Percentiles rank a stretch among this genome's conserved stretches.
Conservation (phyloP, 805 yeast species). For the Candida piceae region DNA sequence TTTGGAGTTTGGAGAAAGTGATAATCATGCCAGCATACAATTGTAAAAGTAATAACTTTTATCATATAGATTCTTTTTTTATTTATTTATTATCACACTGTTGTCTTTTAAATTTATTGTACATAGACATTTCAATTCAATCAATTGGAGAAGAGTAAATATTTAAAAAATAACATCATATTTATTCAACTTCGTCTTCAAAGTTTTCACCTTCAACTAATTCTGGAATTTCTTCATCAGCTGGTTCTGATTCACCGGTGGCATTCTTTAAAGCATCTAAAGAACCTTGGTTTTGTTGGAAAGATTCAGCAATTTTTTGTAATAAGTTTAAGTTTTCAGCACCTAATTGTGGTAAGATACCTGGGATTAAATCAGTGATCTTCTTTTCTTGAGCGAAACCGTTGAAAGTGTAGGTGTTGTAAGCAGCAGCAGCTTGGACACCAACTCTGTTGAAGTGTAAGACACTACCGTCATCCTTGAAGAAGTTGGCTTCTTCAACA, state of each 20-base stretch:
- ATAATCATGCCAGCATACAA: too few species aligned
- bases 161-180: too few species aligned
- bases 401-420: conserved; percentile 91
- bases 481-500: conserved; percentile 96
- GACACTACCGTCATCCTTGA: conserved; percentile 94
- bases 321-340: conserved; percentile 90
- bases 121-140: too few species aligned
- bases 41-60: too few species aligned
- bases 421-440: conserved; percentile 86
- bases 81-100: too few species aligned
- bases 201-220: conserved; percentile 87
- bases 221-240: conserved; percentile 67
- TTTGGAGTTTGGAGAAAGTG: too few species aligned
- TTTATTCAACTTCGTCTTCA: conserved; percentile 47
- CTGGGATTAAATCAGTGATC: conserved; percentile 88
- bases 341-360: conserved; percentile 92
- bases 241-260: conserved; percentile 20
- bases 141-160: too few species aligned
- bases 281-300: conserved; percentile 53
- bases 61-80: too few species aligned
- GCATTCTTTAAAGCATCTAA: conserved; percentile 31
- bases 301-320: conserved; percentile 83
- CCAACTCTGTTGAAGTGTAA: conserved; percentile 95
- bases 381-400: conserved; percentile 93
- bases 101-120: too few species aligned